Evolutionary conservation across 75 land plant species (phyloP).

Genomic region (Isoetes taiwanensis): DNA sequence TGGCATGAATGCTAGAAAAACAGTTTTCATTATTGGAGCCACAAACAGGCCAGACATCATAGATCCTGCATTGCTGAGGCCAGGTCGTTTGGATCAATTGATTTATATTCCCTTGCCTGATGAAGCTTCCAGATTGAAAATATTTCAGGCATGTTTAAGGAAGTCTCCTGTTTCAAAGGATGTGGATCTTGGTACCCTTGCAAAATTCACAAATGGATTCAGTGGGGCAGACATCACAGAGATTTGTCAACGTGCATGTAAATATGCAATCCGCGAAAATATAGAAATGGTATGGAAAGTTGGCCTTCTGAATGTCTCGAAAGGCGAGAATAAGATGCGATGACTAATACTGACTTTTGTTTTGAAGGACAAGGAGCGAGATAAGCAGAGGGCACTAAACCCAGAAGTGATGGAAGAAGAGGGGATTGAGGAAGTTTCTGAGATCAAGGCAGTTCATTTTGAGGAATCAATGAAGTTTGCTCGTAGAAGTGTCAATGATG

Average conservation of each 20-base stretch:
- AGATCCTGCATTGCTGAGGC: constrained; percentile 14
- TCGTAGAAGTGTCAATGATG: neutral
- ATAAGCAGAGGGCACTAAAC: constrained; percentile 7
- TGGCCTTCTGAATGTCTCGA: too few species aligned
- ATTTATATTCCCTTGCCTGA: constrained; percentile 54
- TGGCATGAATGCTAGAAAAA: constrained; percentile 4
- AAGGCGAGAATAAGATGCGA: too few species aligned
- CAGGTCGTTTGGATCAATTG: constrained; percentile 48
- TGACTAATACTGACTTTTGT: neutral
- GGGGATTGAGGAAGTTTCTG: neutral
- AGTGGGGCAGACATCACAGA: neutral
- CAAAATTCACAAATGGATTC: neutral
- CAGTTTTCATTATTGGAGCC: constrained; percentile 13
- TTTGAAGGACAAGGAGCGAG: constrained; percentile 9
- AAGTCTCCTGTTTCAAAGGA: neutral
- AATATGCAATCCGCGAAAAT: constrained; percentile 6
- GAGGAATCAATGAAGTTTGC: constrained; percentile 10
- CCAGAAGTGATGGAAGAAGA: constrained; percentile 13
- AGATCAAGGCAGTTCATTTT: constrained; percentile 1
- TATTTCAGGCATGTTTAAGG: neutral
- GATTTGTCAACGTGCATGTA: constrained; percentile 6
- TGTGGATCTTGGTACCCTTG: constrained; percentile 3
- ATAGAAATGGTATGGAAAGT: neutral
- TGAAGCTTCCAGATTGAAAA: constrained; percentile 11
- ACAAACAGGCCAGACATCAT: constrained; percentile 29